Base-by-base conservation (phyloP, 2,329 filamentous ascomycete genomes). In the Neofusicoccum sp. region DNA sequence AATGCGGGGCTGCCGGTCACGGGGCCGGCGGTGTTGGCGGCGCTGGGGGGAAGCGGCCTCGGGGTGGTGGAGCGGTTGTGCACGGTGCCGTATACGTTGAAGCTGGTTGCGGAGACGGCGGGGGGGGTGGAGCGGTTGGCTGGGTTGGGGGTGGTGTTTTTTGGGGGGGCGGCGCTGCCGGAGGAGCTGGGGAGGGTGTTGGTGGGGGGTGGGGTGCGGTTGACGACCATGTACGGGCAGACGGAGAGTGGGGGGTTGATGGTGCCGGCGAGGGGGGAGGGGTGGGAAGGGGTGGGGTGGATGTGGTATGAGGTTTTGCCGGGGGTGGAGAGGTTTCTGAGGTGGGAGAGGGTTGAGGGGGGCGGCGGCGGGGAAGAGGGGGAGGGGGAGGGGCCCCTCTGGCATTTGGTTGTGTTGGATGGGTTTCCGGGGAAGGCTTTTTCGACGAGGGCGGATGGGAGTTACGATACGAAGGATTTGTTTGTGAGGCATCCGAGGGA, bases 401-500 rank as follows among this genome's bases (percentile, higher is more conserved):
- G n/a, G n/a, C n/a, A n/a, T n/a, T n/a, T n/a, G n/a, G n/a, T n/a
- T n/a, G n/a, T n/a, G n/a, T n/a, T n/a, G n/a, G n/a, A n/a, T n/a
- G n/a, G n/a, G n/a, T n/a, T n/a, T n/a, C n/a, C n/a, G n/a, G n/a
- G n/a, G n/a, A n/a, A n/a, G n/a, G n/a, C n/a, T n/a, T n/a, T n/a
- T n/a, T n/a, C n/a, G n/a, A n/a, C 33, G 70, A 67, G 31, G 68
- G 68, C 1, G n/a, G n/a, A n/a, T n/a, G 74, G 75, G 0, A 63
- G 78, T 9, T 73, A 66, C 34, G 77, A 78, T 34, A 48, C 44
- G 31, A 48, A 48, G 58, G 80, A 82, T 65, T 67, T 80, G 16
- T 82, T 82, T 65, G 68, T 68, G 30, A 73, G 69, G 3, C 79
- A 82, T 64, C 76, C 79, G 0, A 72, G 69, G 0, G 73, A 73